phyloP scores from a whole-genome alignment of 192 early-diverging fungal species.

The Gonapodya prolifera region DNA sequence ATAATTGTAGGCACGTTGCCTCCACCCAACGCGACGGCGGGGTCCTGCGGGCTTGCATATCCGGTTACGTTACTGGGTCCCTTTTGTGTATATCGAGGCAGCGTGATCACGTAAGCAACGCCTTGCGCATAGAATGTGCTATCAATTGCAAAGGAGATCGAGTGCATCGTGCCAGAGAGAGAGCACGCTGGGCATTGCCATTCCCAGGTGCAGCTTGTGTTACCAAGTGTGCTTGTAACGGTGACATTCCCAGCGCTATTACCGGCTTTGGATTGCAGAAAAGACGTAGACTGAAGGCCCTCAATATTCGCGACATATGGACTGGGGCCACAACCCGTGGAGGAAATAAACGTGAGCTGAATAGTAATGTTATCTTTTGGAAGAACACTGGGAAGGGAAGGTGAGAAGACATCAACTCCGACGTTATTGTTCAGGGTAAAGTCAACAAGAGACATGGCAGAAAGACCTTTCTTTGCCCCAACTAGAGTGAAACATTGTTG shows the following conservation, averaged over 20 bases:
- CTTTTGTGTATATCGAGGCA: background rate
- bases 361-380: background rate
- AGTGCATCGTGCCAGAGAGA: no score
- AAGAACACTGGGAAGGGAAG: background rate
- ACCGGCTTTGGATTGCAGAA: background rate
- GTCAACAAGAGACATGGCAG: background rate
- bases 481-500: no score
- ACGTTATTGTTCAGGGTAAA: background rate
- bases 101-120: background rate
- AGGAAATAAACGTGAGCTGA: background rate
- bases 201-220: background rate
- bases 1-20: background rate
- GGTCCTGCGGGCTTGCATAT: background rate
- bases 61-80: background rate
- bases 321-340: background rate
- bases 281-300: background rate
- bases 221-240: background rate
- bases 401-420: background rate
- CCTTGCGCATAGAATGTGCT: background rate
- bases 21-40: background rate
- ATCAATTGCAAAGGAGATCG: no score
- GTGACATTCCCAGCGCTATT: background rate
- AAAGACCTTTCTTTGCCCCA: background rate
- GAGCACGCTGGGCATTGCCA: no score
- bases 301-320: background rate